Percentiles rank a stretch among this genome's conserved stretches.
Conservation (phyloP, 192 early-diverging fungal species). For the Coemansia umbellata region DNA sequence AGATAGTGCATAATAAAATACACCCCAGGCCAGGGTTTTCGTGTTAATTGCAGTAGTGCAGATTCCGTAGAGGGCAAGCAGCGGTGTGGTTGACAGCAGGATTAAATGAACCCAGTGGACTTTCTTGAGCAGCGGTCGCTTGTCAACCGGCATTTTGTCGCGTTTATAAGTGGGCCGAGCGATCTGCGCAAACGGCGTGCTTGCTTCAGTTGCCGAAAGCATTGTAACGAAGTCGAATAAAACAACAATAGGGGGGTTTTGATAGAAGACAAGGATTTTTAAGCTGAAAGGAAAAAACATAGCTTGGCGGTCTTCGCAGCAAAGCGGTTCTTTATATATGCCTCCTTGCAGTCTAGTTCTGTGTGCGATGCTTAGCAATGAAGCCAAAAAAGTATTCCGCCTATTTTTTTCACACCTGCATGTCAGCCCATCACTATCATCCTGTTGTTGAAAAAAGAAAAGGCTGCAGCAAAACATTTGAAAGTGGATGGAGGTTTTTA, state of each 20-base stretch:
- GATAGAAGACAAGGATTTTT: not conserved
- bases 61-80: constrained; percentile 77
- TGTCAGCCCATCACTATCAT: too few species aligned
- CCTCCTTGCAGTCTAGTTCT: too few species aligned
- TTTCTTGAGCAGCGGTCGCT: constrained; percentile 44
- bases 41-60: constrained; percentile 61
- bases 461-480: too few species aligned
- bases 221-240: not conserved
- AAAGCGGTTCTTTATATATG: too few species aligned
- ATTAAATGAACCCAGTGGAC: constrained; percentile 69
- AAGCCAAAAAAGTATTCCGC: too few species aligned
- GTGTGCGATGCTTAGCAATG: too few species aligned
- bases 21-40: constrained; percentile 65
- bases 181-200: constrained; percentile 48
- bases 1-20: constrained; percentile 29
- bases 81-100: constrained; percentile 65
- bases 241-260: too few species aligned
- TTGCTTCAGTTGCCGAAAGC: not conserved
- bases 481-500: too few species aligned
- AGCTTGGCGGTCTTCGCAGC: too few species aligned
- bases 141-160: constrained; percentile 36
- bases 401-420: too few species aligned
- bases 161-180: constrained; percentile 53
- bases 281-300: too few species aligned
- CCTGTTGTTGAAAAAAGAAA: too few species aligned